Base-by-base conservation (phyloP, 495 filamentous ascomycete species). In the Extremus antarcticus region DNA sequence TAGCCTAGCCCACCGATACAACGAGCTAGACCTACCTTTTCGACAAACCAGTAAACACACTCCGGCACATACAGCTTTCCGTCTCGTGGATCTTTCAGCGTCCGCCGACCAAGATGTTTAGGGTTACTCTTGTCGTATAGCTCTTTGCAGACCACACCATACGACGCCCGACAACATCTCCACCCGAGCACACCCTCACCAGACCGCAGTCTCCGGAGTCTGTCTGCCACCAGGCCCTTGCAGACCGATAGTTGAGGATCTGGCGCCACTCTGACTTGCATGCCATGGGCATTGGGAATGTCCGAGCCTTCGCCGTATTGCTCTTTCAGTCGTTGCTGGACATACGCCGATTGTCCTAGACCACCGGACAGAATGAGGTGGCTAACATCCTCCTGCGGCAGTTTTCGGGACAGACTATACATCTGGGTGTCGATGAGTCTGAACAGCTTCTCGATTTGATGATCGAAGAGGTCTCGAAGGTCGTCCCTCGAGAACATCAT, bases 291-390 rank as follows among this genome's bases (percentile, higher is more conserved):
- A 56, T 25, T 48, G 13, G 46, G 50, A 25, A 55, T 62, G 59
- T 22, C 17, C 17, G 13, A 45, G 22, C 62, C 55, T 16, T 64
- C 2, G 13, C 40, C 45, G 57, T 65, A 71, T 43, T 59, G 63
- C 15, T 38, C 41, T 13, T 45, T 19, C 10, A 73, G 62, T 38
- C 51, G 45, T 7, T 63, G 25, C 51, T 71, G 66, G 8, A 86
- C 73, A 56, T 86, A 85, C n/a, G 74, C 67, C 0, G 80, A 84
- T 60, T 80, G 83, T 13, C 82, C 81, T 3, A 85, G 75, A 1
- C 82, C 82, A 3, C 82, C 82, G 0, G 80, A 84, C 7, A 86
- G 68, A 3, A 86, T 72, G 25, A 84, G 68, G 53, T 82, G 76
- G 29, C 24, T 22, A 52, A 85, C 77, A 50, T 73, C 66, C 41